phyloP scores from a whole-genome alignment of 208 protist species.

The Trypanosoma theileri region DNA sequence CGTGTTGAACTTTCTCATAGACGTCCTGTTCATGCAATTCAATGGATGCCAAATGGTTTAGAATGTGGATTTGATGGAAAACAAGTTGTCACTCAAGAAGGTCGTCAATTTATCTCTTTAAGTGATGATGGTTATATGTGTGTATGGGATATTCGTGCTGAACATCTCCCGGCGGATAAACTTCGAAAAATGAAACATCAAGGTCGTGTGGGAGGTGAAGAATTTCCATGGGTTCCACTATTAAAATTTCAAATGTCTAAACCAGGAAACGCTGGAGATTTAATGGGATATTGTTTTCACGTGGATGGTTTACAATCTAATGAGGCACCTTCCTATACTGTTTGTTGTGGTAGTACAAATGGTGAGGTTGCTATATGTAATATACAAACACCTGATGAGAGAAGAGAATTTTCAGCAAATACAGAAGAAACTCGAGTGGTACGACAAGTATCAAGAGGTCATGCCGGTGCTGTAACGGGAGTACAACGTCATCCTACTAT shows the following conservation, averaged over 20 bases:
- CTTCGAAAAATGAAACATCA: constrained; percentile 90
- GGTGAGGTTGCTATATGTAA: constrained; percentile 77
- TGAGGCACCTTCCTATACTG: constrained; percentile 60
- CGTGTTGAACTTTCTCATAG: constrained; percentile 87
- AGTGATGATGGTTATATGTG: constrained; percentile 86
- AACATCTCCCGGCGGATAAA: constrained; percentile 85
- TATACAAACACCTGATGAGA: constrained; percentile 63
- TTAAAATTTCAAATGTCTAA: constrained; percentile 66
- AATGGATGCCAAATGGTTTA: constrained; percentile 76
- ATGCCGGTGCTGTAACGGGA: constrained; percentile 72
- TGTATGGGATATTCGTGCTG: constrained; percentile 88
- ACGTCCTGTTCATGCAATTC: constrained; percentile 82
- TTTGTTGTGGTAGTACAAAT: constrained; percentile 58
- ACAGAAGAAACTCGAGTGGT: constrained; percentile 72
- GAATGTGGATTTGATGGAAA: constrained; percentile 90
- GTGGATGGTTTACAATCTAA: constrained; percentile 58
- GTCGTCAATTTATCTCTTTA: constrained; percentile 82
- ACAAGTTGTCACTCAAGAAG: constrained; percentile 54
- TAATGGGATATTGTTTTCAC: constrained; percentile 82
- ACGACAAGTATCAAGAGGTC: constrained; percentile 44
- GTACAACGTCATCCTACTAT: constrained; percentile 86
- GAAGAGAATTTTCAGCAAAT: constrained; percentile 37
- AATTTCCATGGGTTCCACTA: constrained; percentile 85
- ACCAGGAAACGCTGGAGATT: constrained; percentile 64
- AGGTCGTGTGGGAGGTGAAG: constrained; percentile 51